These are phyloP conservation scores for Neofusicoccum sp. DNA, from an alignment of 2,329 filamentous ascomycete species.

Conservation along the genomic window DNA sequence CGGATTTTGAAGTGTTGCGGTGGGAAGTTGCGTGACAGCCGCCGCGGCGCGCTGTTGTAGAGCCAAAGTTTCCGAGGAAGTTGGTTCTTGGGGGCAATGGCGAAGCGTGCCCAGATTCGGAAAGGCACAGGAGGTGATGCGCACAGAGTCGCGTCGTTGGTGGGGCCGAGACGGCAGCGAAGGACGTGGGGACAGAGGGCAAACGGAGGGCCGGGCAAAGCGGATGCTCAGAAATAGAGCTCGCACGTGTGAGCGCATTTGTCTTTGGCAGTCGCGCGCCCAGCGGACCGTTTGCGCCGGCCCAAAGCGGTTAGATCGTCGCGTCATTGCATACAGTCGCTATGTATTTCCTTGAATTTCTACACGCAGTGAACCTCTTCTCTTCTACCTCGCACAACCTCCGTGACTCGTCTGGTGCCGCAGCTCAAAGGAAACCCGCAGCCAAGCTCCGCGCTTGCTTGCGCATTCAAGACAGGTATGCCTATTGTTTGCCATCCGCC, in stretches of 20 bases:
- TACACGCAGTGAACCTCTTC: neutral
- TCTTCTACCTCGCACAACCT: neutral
- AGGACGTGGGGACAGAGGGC: no score
- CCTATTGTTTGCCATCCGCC: neutral
- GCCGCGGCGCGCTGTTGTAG: no score
- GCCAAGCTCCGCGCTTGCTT: neutral
- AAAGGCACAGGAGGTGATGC: no score
- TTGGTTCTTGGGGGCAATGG: no score
- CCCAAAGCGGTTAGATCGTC: slow-evolving; percentile 8
- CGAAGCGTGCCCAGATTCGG: no score
- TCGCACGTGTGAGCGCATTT: neutral
- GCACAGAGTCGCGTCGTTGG: no score
- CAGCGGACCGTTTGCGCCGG: neutral
- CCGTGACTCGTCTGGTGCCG: neutral
- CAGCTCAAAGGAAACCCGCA: neutral
- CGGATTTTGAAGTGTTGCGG: no score
- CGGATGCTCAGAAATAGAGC: no score
- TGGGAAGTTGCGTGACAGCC: no score
- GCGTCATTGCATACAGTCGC: neutral
- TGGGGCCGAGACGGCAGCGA: no score
- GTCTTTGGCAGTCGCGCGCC: neutral
- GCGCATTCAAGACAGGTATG: neutral
- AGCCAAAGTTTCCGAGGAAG: no score
- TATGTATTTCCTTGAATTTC: slow-evolving; percentile 6
- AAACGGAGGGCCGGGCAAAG: no score